Evolutionary conservation across 179 eudicot genomes (phyloP), one percentile per base, ranked within the genome.

Genomic region (Monotropa hypopitys): DNA sequence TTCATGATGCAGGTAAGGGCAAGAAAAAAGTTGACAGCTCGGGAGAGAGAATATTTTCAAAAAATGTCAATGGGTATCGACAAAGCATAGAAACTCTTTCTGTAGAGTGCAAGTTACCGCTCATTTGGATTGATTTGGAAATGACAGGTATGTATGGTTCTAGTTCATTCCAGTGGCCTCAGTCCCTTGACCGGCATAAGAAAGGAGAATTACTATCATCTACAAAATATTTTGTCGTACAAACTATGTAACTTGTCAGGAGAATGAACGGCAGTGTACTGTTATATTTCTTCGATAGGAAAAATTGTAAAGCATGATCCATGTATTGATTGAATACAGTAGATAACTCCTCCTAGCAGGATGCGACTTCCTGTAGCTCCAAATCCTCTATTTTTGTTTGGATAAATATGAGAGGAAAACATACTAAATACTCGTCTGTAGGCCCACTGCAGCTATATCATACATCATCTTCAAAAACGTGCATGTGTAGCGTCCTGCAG

Each of bases 101-200:
- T 16, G 81, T 71, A 61, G 85, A 74, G 63, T 94, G 78, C 84
- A 87, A 75, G 85, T 73, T 86, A 78, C 98, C 98, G 26, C 96
- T 94, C 59, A 96, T 92, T 78, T 94, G 98, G 98, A 94, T 94
- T 80, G 97, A 94, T 82, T 74, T 94, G 84, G 97, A 94, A 87
- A 94, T 92, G 97, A 92, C 98, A 35, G 97, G 98, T 92, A 82
- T 59, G 83, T 54, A 73, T 47, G 26, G 54, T 35, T 69, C 30
- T 76, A 16, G 42, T 10, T 63, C 46, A 32, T 63, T 65, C 67
- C 63, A 76, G 13, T 33, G 21, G 30, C 67, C 15, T 3, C 32
- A 42, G 35, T 74, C 21, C 30, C 28, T 46, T 11, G 20, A 28
- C 78, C 7, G 67, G 70, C n/a, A 6, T 26, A 42, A 32, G 42